phyloP scores from a whole-genome alignment of 2,329 filamentous ascomycete genomes.

The Sporothrix globosa region DNA sequence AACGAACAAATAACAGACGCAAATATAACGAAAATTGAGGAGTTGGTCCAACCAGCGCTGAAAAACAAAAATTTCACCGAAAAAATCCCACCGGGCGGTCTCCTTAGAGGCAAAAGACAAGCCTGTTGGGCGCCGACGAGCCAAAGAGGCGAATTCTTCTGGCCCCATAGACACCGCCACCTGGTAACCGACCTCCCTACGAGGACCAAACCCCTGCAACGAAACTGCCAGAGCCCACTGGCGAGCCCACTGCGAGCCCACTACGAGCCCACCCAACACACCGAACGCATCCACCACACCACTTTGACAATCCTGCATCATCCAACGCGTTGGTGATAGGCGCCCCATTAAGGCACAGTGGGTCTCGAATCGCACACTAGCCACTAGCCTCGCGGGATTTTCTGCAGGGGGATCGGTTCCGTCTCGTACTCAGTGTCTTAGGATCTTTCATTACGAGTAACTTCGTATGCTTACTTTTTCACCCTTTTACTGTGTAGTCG shows the following conservation, averaged over 20 bases:
- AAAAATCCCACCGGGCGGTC: neutral
- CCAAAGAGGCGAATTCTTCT: conserved; percentile 6
- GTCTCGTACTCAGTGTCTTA: neutral
- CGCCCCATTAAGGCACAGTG: conserved; percentile 23
- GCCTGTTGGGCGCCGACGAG: neutral
- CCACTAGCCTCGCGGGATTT: conserved; percentile 24
- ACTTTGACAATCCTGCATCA: neutral
- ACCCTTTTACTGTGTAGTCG: neutral
- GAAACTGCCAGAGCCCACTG: neutral
- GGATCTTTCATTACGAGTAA: too few species aligned
- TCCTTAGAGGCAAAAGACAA: neutral
- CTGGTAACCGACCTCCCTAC: neutral
- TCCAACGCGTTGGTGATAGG: conserved; percentile 18
- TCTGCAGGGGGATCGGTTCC: conserved; percentile 21
- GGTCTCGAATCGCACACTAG: conserved; percentile 20
- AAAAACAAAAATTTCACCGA: neutral
- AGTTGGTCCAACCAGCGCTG: too few species aligned
- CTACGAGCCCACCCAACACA: conserved; percentile 1
- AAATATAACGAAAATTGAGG: too few species aligned
- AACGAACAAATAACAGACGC: too few species aligned
- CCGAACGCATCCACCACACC: conserved; percentile 14
- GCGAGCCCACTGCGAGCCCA: neutral
- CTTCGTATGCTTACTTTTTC: too few species aligned
- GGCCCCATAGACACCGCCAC: neutral
- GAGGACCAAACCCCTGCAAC: neutral